Conservation (phyloP, 1,284 basidiomycete genomes). For the Ganoderma boninense region DNA sequence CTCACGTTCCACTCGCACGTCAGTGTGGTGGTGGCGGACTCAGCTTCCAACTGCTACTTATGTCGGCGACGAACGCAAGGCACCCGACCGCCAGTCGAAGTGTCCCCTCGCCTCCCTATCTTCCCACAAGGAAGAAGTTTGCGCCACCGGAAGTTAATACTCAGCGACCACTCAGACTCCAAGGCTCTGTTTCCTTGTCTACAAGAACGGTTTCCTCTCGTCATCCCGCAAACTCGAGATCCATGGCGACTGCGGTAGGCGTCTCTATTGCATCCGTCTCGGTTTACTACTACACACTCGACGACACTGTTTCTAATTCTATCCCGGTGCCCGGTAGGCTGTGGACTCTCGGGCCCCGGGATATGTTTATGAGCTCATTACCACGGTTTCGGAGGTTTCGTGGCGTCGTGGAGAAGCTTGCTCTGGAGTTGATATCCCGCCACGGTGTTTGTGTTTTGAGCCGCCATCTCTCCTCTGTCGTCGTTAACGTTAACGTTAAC, state of each 20-base stretch:
- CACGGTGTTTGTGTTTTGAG: background rate
- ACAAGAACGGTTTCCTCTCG: background rate
- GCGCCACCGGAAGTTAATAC: background rate
- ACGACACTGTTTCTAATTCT: no score
- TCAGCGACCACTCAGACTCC: no score
- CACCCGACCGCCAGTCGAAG: background rate
- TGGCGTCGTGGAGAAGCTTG: background rate
- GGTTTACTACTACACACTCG: no score
- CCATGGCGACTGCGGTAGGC: background rate
- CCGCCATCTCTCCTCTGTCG: background rate
- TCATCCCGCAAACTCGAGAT: background rate
- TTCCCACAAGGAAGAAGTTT: background rate
- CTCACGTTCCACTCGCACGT: background rate
- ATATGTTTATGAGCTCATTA: background rate
- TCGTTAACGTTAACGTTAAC: background rate
- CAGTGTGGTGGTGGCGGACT: background rate
- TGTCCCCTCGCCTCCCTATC: background rate
- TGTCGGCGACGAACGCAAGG: background rate
- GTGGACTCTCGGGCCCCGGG: background rate
- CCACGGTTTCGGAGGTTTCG: background rate
- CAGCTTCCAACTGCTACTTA: no score
- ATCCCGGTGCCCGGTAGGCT: background rate
- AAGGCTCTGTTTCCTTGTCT: background rate
- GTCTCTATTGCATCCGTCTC: background rate
- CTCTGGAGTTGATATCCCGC: background rate